Base-by-base conservation (phyloP, 1,139 yeast genomes). In the Protomyces inundatus region DNA sequence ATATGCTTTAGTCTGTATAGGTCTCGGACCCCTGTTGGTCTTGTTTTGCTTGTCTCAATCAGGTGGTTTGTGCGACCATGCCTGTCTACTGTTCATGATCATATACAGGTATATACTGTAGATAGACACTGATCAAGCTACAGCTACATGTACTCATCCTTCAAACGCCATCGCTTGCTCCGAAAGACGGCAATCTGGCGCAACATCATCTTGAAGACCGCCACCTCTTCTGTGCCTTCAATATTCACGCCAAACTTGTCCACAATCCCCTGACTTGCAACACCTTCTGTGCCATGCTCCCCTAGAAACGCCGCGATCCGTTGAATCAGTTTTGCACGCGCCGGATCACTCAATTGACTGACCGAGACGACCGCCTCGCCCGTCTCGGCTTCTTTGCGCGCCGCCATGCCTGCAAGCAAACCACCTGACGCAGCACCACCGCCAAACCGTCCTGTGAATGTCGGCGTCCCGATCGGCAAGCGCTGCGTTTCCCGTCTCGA, bases 391-490 rank as follows among this genome's bases (percentile, higher is more conserved):
- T 56, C 63, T 12, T 53, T 33, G 12, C 61, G 60, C 35, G 55
- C 54, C 4, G 66, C 64, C 50, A 65, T 55, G 14, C 61, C 50
- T 4, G 67, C 65, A 12, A 65, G 39, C 45, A 65, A 40, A 6
- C 61, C 48, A 7, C 64, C 54, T 4, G 67, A 65, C 12, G 71
- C 55, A 35, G 52, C 35, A 32, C 39, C 14, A n/a, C 66, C 63
- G 16, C 98, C 98, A 77, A 87, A 90, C 69, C 83, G 83, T 0
- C 98, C 98, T 0, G 98, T 93, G 96, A 97, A 93, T 0, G 98
- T 93, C 0, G 97, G 98, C 0, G 88, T 85, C 3, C 96, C 96
- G 36, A 90, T 79, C 40, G 82, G 82, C 33, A 84, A 84, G 66
- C 79, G 81, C 61, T 89, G 80, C 0, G 96, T 83, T 36, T 78